Percentiles rank a stretch among this genome's conserved stretches.
phyloP scores from a whole-genome alignment of 129 eudicot genomes.

The Gnaphalium uliginosum region DNA sequence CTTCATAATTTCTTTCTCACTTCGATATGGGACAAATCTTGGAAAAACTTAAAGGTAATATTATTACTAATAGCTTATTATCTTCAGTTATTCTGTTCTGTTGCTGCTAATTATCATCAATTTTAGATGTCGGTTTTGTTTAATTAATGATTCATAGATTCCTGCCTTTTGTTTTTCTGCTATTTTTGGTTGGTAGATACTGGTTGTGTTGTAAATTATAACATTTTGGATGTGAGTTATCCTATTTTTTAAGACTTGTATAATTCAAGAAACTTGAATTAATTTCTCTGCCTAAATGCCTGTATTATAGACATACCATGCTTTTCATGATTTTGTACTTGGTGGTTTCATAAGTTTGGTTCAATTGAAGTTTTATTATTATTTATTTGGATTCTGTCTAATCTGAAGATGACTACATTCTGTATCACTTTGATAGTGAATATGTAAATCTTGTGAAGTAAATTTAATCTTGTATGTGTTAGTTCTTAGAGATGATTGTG shows the following conservation, averaged over 20 bases:
- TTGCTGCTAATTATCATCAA: conserved; percentile 8
- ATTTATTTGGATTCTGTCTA: background rate
- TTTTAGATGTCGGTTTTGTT: background rate
- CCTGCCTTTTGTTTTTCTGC: conserved; percentile 11
- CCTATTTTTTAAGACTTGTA: background rate
- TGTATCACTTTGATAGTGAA: no score
- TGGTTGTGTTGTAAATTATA: background rate
- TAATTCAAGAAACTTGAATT: background rate
- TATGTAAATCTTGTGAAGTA: no score
- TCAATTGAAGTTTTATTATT: background rate
- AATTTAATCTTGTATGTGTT: no score
- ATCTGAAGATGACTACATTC: background rate
- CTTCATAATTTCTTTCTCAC: background rate
- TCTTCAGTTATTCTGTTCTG: background rate
- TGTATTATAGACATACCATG: background rate
- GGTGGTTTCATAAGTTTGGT: no score
- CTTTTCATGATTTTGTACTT: no score
- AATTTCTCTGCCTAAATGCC: no score
- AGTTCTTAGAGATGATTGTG: no score
- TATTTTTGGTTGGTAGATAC: background rate
- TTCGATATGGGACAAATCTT: conserved; percentile 36
- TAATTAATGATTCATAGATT: background rate
- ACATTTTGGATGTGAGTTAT: background rate
- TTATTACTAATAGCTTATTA: background rate
- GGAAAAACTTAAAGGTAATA: conserved; percentile 37